These are phyloP conservation scores for Plasmodiophora brassicae DNA, from an alignment of 208 protist species.

Conservation along the genomic window DNA sequence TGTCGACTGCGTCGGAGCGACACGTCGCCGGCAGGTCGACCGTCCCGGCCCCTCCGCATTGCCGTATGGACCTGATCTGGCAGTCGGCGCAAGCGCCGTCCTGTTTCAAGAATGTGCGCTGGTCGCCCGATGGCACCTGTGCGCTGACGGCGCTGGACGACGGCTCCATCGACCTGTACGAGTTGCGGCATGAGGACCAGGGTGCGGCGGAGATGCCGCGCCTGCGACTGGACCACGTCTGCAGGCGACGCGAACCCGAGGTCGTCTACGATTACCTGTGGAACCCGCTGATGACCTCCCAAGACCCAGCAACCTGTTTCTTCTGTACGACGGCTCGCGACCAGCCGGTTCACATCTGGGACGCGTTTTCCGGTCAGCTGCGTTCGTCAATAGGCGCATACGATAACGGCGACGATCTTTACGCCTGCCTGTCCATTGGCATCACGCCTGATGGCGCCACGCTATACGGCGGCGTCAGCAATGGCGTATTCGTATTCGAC, in stretches of 20 bases:
- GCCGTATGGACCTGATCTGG: constrained; percentile 9
- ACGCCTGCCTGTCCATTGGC: constrained; percentile 37
- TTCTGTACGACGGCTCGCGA: constrained; percentile 44
- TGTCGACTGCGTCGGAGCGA: no score
- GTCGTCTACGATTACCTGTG: constrained; percentile 52
- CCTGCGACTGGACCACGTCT: neutral
- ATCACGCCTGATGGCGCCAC: constrained; percentile 14
- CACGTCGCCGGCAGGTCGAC: no score
- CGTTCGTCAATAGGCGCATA: constrained; percentile 39
- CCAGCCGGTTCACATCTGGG: constrained; percentile 55
- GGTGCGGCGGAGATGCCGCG: no score
- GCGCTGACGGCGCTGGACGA: constrained; percentile 49
- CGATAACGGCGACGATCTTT: constrained; percentile 45
- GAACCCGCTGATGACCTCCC: constrained; percentile 46
- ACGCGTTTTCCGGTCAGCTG: constrained; percentile 48
- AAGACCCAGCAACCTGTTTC: constrained; percentile 48
- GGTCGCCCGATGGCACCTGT: constrained; percentile 53
- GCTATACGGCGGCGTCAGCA: neutral
- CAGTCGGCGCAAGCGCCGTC: neutral
- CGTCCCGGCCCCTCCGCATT: no score
- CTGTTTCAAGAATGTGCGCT: constrained; percentile 36
- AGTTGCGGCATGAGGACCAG: neutral
- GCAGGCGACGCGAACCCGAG: constrained; percentile 34
- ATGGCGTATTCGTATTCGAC: constrained; percentile 38
- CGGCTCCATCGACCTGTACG: constrained; percentile 36